phyloP scores from a whole-genome alignment of 768 basidiomycete species.

The Lactarius trivialis region DNA sequence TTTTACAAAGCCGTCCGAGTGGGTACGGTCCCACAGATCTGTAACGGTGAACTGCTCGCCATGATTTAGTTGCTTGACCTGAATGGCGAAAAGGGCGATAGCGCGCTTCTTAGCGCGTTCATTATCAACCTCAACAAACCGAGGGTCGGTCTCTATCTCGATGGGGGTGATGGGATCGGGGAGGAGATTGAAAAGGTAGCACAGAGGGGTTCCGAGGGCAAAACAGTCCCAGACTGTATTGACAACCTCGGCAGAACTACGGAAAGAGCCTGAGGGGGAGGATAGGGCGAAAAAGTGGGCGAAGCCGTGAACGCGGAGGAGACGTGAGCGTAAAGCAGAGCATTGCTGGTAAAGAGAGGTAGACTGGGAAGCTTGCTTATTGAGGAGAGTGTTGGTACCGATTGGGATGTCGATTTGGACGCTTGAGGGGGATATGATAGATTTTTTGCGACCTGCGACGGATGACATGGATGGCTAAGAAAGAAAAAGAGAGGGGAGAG shows the following conservation, averaged over 20 bases:
- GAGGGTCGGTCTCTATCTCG: conserved; percentile 57
- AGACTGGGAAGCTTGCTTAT: conserved; percentile 81
- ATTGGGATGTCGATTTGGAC: conserved; percentile 69
- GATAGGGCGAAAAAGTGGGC: conserved; percentile 61
- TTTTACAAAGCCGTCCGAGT: conserved; percentile 93
- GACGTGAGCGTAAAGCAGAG: conserved; percentile 65
- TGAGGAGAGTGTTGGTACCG: conserved; percentile 80
- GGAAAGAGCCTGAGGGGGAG: conserved; percentile 46
- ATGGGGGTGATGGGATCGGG: conserved; percentile 40
- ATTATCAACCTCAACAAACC: conserved; percentile 57
- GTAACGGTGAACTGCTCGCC: conserved; percentile 86
- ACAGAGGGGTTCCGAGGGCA: conserved; percentile 86
- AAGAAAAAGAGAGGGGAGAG: conserved; percentile 11
- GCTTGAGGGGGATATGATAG: conserved; percentile 56
- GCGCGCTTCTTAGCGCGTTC: conserved; percentile 87
- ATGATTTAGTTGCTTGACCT: conserved; percentile 62
- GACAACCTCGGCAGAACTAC: conserved; percentile 86
- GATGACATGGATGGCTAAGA: conserved; percentile 36
- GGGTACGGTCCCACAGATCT: conserved; percentile 85
- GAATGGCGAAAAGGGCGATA: conserved; percentile 88
- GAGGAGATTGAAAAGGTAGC: conserved; percentile 93
- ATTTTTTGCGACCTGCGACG: conserved; percentile 58
- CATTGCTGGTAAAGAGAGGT: conserved; percentile 92
- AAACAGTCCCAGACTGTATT: conserved; percentile 93
- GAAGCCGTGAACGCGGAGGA: conserved; percentile 74